Evolutionary conservation across 2,329 filamentous ascomycete genomes (phyloP), one percentile per base, ranked within the genome.

Genomic region (Aspergillus ochraceus): DNA sequence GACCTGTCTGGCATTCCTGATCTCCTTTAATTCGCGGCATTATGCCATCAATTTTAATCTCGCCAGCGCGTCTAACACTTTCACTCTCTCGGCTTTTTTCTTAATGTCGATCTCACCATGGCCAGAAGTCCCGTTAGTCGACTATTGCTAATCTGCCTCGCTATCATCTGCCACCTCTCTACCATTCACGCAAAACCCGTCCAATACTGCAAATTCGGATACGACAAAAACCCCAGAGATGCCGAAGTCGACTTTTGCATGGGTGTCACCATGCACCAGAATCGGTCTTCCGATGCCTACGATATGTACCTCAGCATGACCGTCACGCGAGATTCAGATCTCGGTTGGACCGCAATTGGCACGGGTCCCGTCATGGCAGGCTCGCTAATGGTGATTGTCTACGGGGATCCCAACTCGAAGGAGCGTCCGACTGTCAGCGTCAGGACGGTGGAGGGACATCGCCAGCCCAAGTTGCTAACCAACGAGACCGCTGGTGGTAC

Each of bases 351-450:
- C n/a, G 60, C 60, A 20, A 24, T 61, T 2, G 59, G 60, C 12
- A 61, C 60, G 2, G 60, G 60, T 8, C 52, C 57, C 11, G 52
- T 51, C 26, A 61, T 61, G 60, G 56, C 60, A 19, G 60, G 56
- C 20, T 59, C 57, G 29, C 36, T 61, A 17, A 59, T 61, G 60
- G 53, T 55, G 3, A 56, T 61, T 9, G 24, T 59, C 30, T 61
- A 59, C 26, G 56, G 60, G 5, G 60, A 61, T 24, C 60, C 60
- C 8, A 24, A 50, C 29, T 53, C 57, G 10, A 26, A 51, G 24
- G 45, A 56, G 19, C 30, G 49, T 4, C 59, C 56, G 10, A 53
- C 42, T 20, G 52, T 54, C 45, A 61, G 60, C 53, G 49, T 61
- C 17, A 50, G 60, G 11, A 61, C 60, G 2, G 45, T 53, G 26